Evolutionary conservation across 2,329 filamentous ascomycete genomes (phyloP), one percentile per base, ranked within the genome.

Genomic region (Knoxdaviesia capensis): DNA sequence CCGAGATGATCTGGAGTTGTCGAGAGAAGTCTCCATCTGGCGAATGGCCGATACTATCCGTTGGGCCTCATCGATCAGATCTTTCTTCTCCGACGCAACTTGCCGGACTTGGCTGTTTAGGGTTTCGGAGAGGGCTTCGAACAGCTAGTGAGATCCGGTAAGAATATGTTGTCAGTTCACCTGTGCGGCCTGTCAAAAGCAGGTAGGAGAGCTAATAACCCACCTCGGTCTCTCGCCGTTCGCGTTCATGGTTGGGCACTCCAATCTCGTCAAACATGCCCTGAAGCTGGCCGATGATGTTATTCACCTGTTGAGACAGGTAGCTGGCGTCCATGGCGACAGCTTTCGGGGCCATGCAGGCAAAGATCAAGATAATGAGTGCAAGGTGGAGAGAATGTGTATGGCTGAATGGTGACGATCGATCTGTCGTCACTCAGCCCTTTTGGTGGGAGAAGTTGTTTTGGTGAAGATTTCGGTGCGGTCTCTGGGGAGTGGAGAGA

Each of bases 241-340:
- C 86, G 54, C 90, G 81, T 59, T 96, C 90, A 75, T 94, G 86
- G 54, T 66, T 76, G 31, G 88, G 75, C n/a, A 98, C 82, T 45
- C 90, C 90, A 54, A 98, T 98, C 57, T 98, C 88, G 59, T 98
- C 90, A 55, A 94, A 98, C 44, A 96, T 73, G 49, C 81, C 82
- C 61, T 96, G 88, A 46, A 98, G 72, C 62, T 94, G 86, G 59
- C 75, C 76, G 57, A 96, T 86, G 56, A 94, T 94, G 53, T 74
- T 85, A 51, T 85, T 90, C 63, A 98, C 84, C 73, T 96, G 90
- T 59, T 92, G 85, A 52, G 85, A 82, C 56, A 96, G 69, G 60
- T 92, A 92, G 58, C 82, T 84, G 45, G 87, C 85, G 62, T 94
- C 87, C 77, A 94, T 93, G 52, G 43, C 47, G 45, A 20, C 20